These are phyloP conservation scores for Cytospora schulzeri DNA, from an alignment of 2,329 filamentous ascomycete genomes.

Conservation along the genomic window DNA sequence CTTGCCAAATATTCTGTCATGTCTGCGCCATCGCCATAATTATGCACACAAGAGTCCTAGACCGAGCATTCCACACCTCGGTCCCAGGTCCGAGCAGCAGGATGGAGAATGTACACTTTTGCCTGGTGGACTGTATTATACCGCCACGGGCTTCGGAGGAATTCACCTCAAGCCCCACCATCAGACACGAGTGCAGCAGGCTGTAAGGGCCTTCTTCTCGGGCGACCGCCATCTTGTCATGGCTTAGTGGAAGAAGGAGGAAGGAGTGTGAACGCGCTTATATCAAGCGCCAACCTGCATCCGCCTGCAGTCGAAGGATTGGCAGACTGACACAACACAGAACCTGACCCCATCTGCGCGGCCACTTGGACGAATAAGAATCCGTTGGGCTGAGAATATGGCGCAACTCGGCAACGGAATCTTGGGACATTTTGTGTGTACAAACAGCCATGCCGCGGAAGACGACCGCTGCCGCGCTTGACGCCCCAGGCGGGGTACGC, in stretches of 20 bases:
- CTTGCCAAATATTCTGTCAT: no score
- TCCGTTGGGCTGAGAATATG: constrained; percentile 2
- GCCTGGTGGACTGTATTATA: not conserved
- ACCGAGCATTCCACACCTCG: no score
- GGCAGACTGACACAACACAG: not conserved
- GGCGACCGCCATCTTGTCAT: not conserved
- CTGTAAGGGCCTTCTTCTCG: not conserved
- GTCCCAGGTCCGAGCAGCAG: not conserved
- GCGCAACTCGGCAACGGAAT: not conserved
- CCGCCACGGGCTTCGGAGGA: not conserved
- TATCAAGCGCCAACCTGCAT: not conserved
- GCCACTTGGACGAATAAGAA: constrained; percentile 2
- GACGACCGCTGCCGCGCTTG: not conserved
- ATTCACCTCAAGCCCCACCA: not conserved
- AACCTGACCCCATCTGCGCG: not conserved
- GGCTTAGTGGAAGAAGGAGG: no score
- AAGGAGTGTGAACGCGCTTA: not conserved
- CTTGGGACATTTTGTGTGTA: not conserved
- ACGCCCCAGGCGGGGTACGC: constrained; percentile 1
- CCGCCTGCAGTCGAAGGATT: not conserved
- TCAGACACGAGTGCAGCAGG: not conserved
- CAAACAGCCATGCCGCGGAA: not conserved
- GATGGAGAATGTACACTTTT: not conserved
- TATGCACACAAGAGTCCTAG: no score
- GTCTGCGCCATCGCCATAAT: no score